phyloP scores from a whole-genome alignment of 2,329 filamentous ascomycete genomes.

The Dothideomycetidae sp. region DNA sequence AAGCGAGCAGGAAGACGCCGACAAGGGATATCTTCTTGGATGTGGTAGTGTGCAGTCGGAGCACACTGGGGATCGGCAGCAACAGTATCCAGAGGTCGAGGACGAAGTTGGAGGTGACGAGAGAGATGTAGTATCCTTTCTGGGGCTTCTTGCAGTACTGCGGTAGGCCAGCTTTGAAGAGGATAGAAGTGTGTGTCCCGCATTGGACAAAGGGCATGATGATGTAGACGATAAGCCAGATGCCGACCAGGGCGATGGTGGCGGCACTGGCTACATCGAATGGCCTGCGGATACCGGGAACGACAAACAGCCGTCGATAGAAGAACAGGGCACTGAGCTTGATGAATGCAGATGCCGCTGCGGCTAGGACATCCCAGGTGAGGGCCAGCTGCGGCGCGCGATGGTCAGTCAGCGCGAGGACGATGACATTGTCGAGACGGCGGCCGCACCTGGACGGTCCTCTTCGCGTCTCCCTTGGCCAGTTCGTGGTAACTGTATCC shows the following conservation, averaged over 20 bases:
- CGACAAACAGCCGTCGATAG: conserved; percentile 4
- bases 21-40: background rate
- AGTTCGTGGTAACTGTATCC: background rate
- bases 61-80: conserved; percentile 1
- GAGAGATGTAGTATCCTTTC: background rate
- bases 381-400: conserved; percentile 2
- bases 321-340: conserved; percentile 7
- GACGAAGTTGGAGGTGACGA: conserved; percentile 1
- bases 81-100: conserved; percentile 6
- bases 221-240: conserved; percentile 3
- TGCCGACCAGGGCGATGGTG: conserved; percentile 3
- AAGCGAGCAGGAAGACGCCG: background rate
- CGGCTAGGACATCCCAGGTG: conserved; percentile 2
- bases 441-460: background rate
- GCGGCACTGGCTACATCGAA: conserved; percentile 1
- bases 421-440: background rate
- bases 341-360: conserved; percentile 2
- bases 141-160: conserved; percentile 1
- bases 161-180: background rate
- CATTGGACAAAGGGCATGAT: conserved; percentile 1
- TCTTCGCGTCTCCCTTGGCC: conserved; percentile 1
- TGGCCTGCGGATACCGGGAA: background rate
- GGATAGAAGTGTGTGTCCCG: background rate
- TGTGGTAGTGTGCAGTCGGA: background rate
- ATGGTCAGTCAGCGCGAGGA: background rate